phyloP scores from a whole-genome alignment of 139 green algal species.

The Astrephomene gubernaculifera region DNA sequence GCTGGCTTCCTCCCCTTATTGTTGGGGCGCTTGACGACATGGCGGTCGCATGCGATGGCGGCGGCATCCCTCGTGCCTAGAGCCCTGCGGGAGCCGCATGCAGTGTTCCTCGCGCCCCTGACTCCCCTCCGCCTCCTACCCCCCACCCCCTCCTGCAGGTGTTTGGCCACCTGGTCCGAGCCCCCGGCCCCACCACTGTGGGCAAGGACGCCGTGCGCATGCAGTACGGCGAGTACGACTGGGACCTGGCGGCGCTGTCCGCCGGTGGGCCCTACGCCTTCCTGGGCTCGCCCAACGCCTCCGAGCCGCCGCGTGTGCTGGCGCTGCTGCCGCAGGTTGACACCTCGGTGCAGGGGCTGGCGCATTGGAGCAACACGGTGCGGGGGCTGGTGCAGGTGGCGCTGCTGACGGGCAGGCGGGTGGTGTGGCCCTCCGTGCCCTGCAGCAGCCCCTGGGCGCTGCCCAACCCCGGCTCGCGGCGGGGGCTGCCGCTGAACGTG shows the following conservation, averaged over 20 bases:
- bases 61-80: too few species aligned
- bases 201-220: conserved; percentile 46
- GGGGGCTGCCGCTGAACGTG: conserved; percentile 16
- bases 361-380: conserved; percentile 28
- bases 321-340: conserved; percentile 25
- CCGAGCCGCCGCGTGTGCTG: neutral
- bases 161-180: conserved; percentile 36
- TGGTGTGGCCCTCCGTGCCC: conserved; percentile 28
- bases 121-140: too few species aligned
- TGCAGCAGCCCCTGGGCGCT: conserved; percentile 5
- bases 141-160: too few species aligned
- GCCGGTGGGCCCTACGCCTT: conserved; percentile 26
- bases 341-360: neutral
- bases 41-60: too few species aligned
- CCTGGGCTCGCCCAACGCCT: conserved; percentile 8
- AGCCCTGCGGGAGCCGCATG: too few species aligned
- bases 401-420: conserved; percentile 23
- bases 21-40: too few species aligned
- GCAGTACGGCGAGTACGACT: conserved; percentile 43
- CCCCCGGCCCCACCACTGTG: conserved; percentile 21
- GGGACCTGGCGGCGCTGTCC: conserved; percentile 10
- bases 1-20: too few species aligned
- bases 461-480: conserved; percentile 29
- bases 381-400: conserved; percentile 20
- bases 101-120: too few species aligned